Percentiles rank a stretch among this genome's conserved stretches.
Evolutionary conservation across 306 rosid genomes (phyloP).

Genomic region (Castanea sativa): DNA sequence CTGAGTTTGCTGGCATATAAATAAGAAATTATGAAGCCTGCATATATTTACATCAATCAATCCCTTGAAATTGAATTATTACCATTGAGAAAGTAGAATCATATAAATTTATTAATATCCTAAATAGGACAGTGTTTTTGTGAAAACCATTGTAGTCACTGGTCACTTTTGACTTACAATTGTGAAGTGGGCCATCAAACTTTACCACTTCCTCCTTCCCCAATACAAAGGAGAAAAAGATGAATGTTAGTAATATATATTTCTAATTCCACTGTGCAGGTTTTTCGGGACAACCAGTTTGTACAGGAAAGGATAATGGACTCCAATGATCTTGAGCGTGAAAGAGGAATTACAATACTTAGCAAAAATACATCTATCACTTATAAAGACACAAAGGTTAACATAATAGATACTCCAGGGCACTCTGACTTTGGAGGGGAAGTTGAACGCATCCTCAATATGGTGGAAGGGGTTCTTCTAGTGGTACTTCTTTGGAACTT

Average conservation of each 20-base stretch:
- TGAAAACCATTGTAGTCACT: not conserved
- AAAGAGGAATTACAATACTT: slow-evolving; percentile 90
- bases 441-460: slow-evolving; percentile 94
- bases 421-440: slow-evolving; percentile 99
- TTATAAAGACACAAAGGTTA: slow-evolving; percentile 81
- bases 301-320: slow-evolving; percentile 98
- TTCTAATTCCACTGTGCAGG: slow-evolving; percentile 48
- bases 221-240: slow-evolving; percentile 14
- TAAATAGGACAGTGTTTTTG: not conserved
- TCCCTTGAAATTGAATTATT: not conserved
- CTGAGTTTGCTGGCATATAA: slow-evolving; percentile 2
- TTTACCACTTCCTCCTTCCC: slow-evolving; percentile 5
- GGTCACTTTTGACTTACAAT: not conserved
- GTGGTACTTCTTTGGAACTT: slow-evolving; percentile 59
- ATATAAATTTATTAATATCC: not conserved
- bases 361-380: slow-evolving; percentile 95
- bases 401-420: slow-evolving; percentile 97
- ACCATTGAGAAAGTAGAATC: not conserved
- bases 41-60: not conserved
- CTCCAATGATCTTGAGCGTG: slow-evolving; percentile 97
- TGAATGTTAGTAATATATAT: slow-evolving; percentile 16
- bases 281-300: slow-evolving; percentile 91
- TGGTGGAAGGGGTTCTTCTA: slow-evolving; percentile 99
- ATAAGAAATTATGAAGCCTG: not conserved
- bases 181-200: not conserved